Base-by-base conservation (phyloP, 2,329 filamentous ascomycete species). In the Calycina herbarum region DNA sequence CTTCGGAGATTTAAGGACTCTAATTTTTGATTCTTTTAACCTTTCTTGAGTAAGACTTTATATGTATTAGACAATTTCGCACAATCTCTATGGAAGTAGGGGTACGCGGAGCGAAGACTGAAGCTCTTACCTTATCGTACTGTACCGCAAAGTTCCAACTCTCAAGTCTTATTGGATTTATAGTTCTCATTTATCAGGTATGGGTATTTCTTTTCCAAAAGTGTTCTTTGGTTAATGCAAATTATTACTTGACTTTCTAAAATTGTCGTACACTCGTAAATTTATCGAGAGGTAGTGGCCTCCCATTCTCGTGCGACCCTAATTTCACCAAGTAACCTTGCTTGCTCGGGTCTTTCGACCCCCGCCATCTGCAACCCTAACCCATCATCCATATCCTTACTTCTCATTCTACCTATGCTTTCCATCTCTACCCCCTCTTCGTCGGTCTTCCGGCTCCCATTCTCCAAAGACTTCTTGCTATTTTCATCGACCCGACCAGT, bases 391-490 rank as follows among this genome's bases (percentile, higher is more conserved):
- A 57, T 66, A 59, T 31, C 64, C 63, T 57, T 38, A 33, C 54
- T 59, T 35, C 62, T 56, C 24, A 86, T 8, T 93, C 92, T 17
- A 5, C 33, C 33, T 38, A 61, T 51, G 11, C 1, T 20, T 31
- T 5, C 96, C 75, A 66, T 89, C 90, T 51, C 89, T 83, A 17
- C 95, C 92, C 1, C 92, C 74, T 95, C 93, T 72, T 97, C 93
- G 70, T 92, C 96, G 40, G 91, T 93, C 88, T 91, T 93, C 63
- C 89, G 86, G n/a, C 58, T 42, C 33, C 20, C 58, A 20, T n/a
- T 35, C n/a, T 42, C 33, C 58, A 38, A 60, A 29, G 38, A 40
- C 57, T 65, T 51, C 35, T 62, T 38, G 24, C 38, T 57, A 13
- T 86, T 87, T 80, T 31, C 89, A 83, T 65, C 78, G 84, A 64